Evolutionary conservation across 257 asterid species (phyloP).

Genomic region (Primulina tabacum): DNA sequence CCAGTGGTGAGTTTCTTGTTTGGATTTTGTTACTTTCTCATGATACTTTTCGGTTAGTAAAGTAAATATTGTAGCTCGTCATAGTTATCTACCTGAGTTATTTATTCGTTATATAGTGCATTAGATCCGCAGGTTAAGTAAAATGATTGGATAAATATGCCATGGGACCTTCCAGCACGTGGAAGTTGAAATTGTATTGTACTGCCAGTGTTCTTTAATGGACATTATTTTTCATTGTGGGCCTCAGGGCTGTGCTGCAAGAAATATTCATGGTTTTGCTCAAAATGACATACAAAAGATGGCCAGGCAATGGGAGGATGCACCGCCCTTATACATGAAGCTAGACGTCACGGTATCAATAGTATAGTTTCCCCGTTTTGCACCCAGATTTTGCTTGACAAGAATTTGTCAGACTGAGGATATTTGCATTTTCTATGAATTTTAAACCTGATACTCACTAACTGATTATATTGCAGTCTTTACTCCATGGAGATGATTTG

Average conservation of each 20-base stretch:
- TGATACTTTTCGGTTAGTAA: not conserved
- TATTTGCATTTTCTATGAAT: slow-evolving; percentile 10
- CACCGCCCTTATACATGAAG: slow-evolving; percentile 77
- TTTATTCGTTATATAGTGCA: not conserved
- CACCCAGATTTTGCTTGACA: slow-evolving; percentile 13
- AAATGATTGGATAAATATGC: not conserved
- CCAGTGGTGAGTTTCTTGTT: slow-evolving; percentile 65
- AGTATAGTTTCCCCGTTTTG: slow-evolving; percentile 13
- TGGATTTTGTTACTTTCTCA: slow-evolving; percentile 12
- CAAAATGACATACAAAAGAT: slow-evolving; percentile 66
- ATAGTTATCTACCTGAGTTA: not conserved
- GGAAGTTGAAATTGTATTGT: no score
- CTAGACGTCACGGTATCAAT: slow-evolving; percentile 71
- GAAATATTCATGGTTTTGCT: slow-evolving; percentile 90
- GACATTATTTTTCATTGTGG: slow-evolving; percentile 22
- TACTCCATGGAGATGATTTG: slow-evolving; percentile 82
- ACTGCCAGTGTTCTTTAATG: not conserved
- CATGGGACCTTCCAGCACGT: no score
- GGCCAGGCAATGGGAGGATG: slow-evolving; percentile 92
- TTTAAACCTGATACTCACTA: slow-evolving; percentile 20
- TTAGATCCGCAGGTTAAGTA: slow-evolving; percentile 9
- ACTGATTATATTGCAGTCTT: slow-evolving; percentile 48
- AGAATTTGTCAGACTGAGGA: slow-evolving; percentile 6
- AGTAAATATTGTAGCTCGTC: slow-evolving; percentile 14
- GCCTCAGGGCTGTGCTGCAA: slow-evolving; percentile 94